phyloP scores from a whole-genome alignment of 108 stramenopile species.

The Stephanodiscus minutulus region DNA sequence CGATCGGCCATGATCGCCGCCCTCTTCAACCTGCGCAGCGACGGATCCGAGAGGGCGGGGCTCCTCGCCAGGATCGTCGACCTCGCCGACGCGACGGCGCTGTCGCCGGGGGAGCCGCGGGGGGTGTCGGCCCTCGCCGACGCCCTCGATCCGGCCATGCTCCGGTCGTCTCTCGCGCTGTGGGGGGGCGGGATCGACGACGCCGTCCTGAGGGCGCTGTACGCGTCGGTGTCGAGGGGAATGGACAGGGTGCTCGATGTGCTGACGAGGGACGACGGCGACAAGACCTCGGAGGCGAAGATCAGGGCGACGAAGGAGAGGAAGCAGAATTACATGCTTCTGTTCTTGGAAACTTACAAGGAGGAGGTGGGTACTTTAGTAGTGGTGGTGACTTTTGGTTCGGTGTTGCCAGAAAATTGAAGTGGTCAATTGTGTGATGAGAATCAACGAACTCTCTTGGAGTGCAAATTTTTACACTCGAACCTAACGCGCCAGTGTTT shows the following conservation, averaged over 20 bases:
- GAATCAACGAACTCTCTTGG: not conserved
- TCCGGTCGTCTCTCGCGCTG: slow-evolving; percentile 34
- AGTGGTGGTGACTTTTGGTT: slow-evolving; percentile 15
- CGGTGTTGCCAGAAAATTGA: not conserved
- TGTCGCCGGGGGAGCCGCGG: slow-evolving; percentile 37
- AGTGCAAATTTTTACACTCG: not conserved
- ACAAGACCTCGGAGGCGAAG: slow-evolving; percentile 23
- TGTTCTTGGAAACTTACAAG: slow-evolving; percentile 69
- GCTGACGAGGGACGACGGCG: slow-evolving; percentile 18
- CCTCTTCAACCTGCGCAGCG: slow-evolving; percentile 78
- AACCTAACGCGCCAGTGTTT: not conserved
- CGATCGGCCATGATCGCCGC: slow-evolving; percentile 50
- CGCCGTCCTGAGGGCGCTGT: slow-evolving; percentile 50
- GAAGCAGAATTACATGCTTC: slow-evolving; percentile 72
- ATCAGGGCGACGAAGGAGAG: slow-evolving; percentile 36
- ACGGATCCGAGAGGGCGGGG: slow-evolving; percentile 59
- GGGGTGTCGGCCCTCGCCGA: slow-evolving; percentile 52
- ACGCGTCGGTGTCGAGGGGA: slow-evolving; percentile 54
- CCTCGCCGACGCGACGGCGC: slow-evolving; percentile 45
- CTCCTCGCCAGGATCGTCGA: slow-evolving; percentile 65
- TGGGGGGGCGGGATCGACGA: slow-evolving; percentile 31
- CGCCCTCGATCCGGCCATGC: slow-evolving; percentile 41
- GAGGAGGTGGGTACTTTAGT: slow-evolving; percentile 55
- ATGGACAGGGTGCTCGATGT: slow-evolving; percentile 39
- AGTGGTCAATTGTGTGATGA: not conserved